A percentile compares a stretch with the other conserved stretches of the same genome.
Conservation (phyloP, 129 eudicot genomes). For the Escallonia herrerae region DNA sequence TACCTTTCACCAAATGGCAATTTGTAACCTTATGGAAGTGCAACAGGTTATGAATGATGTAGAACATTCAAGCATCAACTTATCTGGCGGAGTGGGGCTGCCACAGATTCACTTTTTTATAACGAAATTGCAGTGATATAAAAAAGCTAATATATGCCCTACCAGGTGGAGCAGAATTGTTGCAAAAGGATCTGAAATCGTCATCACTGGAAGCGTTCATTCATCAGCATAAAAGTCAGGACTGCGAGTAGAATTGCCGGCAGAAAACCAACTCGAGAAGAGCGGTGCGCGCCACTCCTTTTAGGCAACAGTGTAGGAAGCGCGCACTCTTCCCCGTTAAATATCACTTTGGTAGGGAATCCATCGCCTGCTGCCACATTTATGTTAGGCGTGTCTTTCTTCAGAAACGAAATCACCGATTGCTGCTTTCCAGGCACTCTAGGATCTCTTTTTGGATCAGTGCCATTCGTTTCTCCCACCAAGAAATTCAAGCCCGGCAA, state of each 20-base stretch:
- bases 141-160: not conserved
- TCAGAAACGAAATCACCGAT: conserved; percentile 59
- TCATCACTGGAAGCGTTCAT: conserved; percentile 16
- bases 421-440: conserved; percentile 86
- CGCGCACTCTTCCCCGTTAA: conserved; percentile 89
- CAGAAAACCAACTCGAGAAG: conserved; percentile 15
- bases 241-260: conserved; percentile 22
- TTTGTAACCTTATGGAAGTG: no score
- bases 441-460: conserved; percentile 36
- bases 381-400: conserved; percentile 35
- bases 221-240: conserved; percentile 27
- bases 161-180: not conserved
- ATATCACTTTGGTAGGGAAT: conserved; percentile 57
- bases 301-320: conserved; percentile 53
- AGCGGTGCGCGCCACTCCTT: conserved; percentile 20
- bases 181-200: not conserved
- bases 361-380: conserved; percentile 57
- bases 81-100: no score
- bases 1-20: no score
- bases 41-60: no score
- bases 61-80: no score
- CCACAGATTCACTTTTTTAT: no score
- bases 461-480: conserved; percentile 48
- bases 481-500: conserved; percentile 47
- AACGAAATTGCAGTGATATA: no score